Conservation (phyloP, 176 grass and related monocot species). For the Carex parvula region DNA sequence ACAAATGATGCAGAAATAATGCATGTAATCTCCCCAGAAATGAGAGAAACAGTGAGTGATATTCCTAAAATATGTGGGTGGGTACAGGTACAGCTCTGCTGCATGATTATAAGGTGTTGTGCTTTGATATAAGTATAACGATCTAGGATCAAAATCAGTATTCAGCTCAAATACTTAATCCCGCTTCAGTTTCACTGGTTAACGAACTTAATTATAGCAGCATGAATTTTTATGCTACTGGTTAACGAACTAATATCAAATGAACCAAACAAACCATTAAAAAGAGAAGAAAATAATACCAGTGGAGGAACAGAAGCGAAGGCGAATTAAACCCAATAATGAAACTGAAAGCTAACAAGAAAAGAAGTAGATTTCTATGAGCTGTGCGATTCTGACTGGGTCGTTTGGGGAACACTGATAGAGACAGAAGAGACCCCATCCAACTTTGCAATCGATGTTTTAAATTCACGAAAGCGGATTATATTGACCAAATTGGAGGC, state of each 20-base stretch:
- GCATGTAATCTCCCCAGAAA: neutral
- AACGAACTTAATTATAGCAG: neutral
- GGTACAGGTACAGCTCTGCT: neutral
- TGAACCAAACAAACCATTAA: neutral
- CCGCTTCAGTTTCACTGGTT: neutral
- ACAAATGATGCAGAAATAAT: neutral
- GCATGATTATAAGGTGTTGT: neutral
- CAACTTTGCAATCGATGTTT: neutral
- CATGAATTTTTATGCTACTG: neutral
- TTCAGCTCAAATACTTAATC: neutral
- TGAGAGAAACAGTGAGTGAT: neutral
- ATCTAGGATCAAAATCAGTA: neutral
- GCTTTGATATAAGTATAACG: neutral
- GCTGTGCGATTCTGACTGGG: conserved; percentile 7
- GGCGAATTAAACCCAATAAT: neutral
- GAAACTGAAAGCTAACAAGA: conserved; percentile 1
- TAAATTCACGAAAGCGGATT: conserved; percentile 15
- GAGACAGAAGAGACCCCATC: conserved; percentile 19
- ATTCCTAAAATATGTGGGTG: neutral
- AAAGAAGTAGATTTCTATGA: neutral
- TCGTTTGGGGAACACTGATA: conserved; percentile 2
- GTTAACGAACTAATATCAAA: neutral
- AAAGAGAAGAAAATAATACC: neutral
- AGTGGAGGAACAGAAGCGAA: neutral
- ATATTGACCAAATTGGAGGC: neutral